Percentiles rank a stretch among this genome's conserved stretches.
Conservation (phyloP, 345 rosid genomes). For the Salix brachista region DNA sequence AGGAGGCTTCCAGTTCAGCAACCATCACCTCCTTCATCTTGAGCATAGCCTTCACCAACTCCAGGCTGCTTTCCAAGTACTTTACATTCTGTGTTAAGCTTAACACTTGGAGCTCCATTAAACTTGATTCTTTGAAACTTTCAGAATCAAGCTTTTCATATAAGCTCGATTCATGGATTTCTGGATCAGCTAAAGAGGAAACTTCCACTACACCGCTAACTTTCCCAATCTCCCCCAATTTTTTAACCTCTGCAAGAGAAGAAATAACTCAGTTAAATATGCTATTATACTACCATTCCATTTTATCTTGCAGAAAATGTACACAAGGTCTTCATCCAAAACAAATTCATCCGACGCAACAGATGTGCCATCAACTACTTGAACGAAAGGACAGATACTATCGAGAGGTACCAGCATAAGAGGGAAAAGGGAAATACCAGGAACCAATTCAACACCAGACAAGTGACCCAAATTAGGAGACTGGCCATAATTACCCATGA, state of each 20-base stretch:
- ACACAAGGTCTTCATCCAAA: background rate
- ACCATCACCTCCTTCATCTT: conserved; percentile 47
- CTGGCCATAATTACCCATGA: background rate
- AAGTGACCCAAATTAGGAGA: background rate
- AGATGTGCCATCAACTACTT: background rate
- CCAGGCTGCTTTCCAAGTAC: conserved; percentile 44
- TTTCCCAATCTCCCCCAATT: conserved; percentile 53
- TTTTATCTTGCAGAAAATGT: background rate
- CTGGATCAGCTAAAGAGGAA: conserved; percentile 13
- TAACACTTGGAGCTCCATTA: conserved; percentile 40
- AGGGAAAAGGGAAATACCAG: background rate
- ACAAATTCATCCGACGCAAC: background rate
- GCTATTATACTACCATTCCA: background rate
- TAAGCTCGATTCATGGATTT: conserved; percentile 37
- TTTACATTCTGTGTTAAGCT: conserved; percentile 46
- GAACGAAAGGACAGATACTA: background rate
- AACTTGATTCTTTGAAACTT: conserved; percentile 25
- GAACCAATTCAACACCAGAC: background rate
- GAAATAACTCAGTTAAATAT: conserved; percentile 5
- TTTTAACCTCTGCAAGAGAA: conserved; percentile 45
- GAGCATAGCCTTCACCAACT: conserved; percentile 41
- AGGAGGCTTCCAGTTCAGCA: conserved; percentile 47
- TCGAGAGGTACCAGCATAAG: background rate
- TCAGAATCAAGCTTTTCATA: conserved; percentile 34
- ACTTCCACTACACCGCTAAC: conserved; percentile 29